Percentiles rank a stretch among this genome's conserved stretches.
These are phyloP conservation scores for Podospora bellae-mahoneyi DNA, from an alignment of 495 filamentous ascomycete species.

Conservation along the genomic window DNA sequence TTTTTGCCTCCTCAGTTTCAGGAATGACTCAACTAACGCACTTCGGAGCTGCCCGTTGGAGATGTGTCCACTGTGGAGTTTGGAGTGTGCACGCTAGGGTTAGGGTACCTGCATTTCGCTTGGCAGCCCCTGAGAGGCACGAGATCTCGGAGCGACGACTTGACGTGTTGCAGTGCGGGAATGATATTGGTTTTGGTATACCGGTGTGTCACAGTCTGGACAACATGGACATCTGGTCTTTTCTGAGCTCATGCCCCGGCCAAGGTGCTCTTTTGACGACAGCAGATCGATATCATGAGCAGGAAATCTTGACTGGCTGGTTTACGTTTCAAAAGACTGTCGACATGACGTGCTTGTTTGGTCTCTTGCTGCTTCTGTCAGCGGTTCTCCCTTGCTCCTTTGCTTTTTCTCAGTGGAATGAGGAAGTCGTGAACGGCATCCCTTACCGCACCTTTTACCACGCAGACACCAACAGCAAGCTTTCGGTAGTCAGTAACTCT, in stretches of 20 bases:
- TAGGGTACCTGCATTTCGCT: neutral
- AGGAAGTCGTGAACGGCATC: neutral
- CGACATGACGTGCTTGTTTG: neutral
- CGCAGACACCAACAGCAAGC: slow-evolving; percentile 46
- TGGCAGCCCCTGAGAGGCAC: neutral
- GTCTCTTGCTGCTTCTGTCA: neutral
- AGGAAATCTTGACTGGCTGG: neutral
- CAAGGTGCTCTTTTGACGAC: too few species aligned
- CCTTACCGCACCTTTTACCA: slow-evolving; percentile 49
- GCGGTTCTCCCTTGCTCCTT: neutral
- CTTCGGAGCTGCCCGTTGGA: neutral
- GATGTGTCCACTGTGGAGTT: slow-evolving; percentile 14
- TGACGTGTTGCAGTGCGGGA: neutral
- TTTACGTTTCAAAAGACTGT: neutral
- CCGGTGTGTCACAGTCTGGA: too few species aligned
- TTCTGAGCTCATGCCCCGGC: too few species aligned
- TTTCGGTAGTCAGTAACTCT: slow-evolving; percentile 53
- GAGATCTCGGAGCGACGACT: neutral
- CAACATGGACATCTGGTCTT: too few species aligned
- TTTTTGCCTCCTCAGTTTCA: neutral
- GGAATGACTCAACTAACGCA: slow-evolving; percentile 4
- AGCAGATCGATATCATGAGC: too few species aligned
- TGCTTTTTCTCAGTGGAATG: neutral
- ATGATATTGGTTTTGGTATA: too few species aligned
- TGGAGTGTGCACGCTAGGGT: neutral